A percentile compares a stretch with the other conserved stretches of the same genome.
phyloP scores from a whole-genome alignment of 768 basidiomycete species.

The Epithele typhae region DNA sequence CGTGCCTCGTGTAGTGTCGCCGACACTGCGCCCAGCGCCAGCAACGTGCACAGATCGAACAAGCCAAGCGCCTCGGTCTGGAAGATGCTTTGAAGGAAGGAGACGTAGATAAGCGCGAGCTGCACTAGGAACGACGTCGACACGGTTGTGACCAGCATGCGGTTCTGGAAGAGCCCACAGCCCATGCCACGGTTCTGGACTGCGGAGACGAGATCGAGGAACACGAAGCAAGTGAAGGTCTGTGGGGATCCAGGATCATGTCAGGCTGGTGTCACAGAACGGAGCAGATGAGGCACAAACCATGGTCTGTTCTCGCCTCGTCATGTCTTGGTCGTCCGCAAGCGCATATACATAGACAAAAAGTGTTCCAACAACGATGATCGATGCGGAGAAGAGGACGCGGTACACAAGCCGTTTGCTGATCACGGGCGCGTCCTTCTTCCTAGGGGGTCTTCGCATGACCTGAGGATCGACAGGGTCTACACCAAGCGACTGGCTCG shows the following conservation, averaged over 20 bases:
- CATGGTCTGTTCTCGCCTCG: conserved; percentile 93
- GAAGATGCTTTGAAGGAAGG: conserved; percentile 88
- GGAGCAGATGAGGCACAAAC: conserved; percentile 41
- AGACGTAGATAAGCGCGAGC: conserved; percentile 84
- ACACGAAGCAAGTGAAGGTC: conserved; percentile 97
- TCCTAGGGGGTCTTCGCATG: conserved; percentile 90
- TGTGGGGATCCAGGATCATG: conserved; percentile 27
- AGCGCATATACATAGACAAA: conserved; percentile 84
- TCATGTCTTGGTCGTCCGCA: conserved; percentile 71
- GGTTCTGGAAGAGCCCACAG: conserved; percentile 79
- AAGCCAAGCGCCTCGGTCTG: conserved; percentile 80
- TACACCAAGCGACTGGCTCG: conserved; percentile 93
- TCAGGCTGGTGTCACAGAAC: background rate
- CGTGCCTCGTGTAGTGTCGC: conserved; percentile 74
- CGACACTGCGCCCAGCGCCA: conserved; percentile 63
- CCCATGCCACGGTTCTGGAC: conserved; percentile 90
- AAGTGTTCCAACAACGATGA: conserved; percentile 86
- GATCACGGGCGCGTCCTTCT: conserved; percentile 88
- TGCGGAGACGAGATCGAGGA: conserved; percentile 94
- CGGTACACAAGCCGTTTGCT: conserved; percentile 66
- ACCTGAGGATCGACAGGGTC: conserved; percentile 93
- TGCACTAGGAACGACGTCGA: conserved; percentile 82
- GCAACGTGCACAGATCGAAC: conserved; percentile 65
- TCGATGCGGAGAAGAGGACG: conserved; percentile 88
- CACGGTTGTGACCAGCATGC: conserved; percentile 86